Conservation (phyloP, 1,139 yeast genomes). For the Saccharomyces hybrid region DNA sequence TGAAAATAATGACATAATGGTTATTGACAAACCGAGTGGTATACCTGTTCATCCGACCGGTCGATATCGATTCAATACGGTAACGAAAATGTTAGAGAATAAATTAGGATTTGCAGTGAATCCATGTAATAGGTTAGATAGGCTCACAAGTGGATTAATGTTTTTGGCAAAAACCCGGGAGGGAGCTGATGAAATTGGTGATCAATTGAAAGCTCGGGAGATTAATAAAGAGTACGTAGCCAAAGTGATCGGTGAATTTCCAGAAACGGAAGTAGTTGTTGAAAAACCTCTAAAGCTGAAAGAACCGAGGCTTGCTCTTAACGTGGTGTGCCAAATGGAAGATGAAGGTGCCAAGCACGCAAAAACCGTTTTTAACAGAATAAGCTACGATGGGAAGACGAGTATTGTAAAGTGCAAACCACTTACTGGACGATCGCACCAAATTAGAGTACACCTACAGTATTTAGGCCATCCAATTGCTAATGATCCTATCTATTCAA, state of each 20-base stretch:
- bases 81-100: slow-evolving; percentile 71
- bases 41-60: slow-evolving; percentile 98
- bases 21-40: slow-evolving; percentile 91
- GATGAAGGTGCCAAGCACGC: slow-evolving; percentile 60
- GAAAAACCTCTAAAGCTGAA: slow-evolving; percentile 65
- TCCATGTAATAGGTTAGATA: slow-evolving; percentile 87
- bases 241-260: slow-evolving; percentile 79
- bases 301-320: slow-evolving; percentile 74
- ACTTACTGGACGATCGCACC: slow-evolving; percentile 89
- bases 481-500: slow-evolving; percentile 86
- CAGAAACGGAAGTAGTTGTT: slow-evolving; percentile 45
- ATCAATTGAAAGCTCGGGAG: slow-evolving; percentile 65
- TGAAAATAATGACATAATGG: slow-evolving; percentile 73
- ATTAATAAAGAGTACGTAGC: slow-evolving; percentile 83
- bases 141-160: slow-evolving; percentile 92
- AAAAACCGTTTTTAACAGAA: slow-evolving; percentile 36
- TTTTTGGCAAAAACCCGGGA: slow-evolving; percentile 76
- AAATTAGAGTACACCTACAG: slow-evolving; percentile 86
- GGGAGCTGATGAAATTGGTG: slow-evolving; percentile 73
- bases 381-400: slow-evolving; percentile 41
- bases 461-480: slow-evolving; percentile 85
- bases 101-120: slow-evolving; percentile 60
- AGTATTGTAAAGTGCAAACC: slow-evolving; percentile 82
- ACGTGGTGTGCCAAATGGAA: slow-evolving; percentile 45
- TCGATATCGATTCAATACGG: slow-evolving; percentile 75